Evolutionary conservation across 129 eudicot species (phyloP).

Genomic region (Centaurea solstitialis): DNA sequence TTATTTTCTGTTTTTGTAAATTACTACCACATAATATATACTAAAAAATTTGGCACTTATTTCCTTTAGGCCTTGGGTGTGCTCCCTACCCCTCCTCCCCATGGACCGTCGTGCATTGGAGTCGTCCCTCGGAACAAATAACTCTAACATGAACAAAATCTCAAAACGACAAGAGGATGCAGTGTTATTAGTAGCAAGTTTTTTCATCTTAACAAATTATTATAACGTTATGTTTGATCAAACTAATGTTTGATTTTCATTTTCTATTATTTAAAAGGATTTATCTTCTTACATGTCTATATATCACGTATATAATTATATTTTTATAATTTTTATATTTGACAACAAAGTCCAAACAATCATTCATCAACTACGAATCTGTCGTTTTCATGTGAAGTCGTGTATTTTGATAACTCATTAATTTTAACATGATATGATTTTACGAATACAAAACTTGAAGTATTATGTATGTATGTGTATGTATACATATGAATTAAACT

Average conservation of each 20-base stretch:
- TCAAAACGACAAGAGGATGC: constrained; percentile 10
- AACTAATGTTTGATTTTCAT: no score
- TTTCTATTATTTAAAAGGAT: neutral
- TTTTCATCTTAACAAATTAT: neutral
- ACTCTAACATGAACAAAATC: constrained; percentile 40
- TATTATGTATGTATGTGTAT: neutral
- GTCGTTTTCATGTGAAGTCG: neutral
- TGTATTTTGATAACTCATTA: neutral
- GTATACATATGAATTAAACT: constrained; percentile 8
- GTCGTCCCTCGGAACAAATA: constrained; percentile 47
- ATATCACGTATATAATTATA: no score
- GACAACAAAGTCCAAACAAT: neutral
- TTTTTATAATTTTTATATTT: no score
- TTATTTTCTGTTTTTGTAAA: no score
- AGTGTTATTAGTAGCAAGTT: neutral
- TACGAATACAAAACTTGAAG: neutral
- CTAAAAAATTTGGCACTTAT: no score
- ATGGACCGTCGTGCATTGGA: neutral
- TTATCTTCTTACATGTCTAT: neutral
- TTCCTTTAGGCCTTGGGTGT: no score
- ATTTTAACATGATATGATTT: neutral
- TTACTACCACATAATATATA: no score
- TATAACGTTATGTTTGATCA: neutral
- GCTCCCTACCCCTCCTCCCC: no score
- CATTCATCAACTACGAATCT: neutral